Base-by-base conservation (phyloP, 371 early-diverging fungal genomes). In the Syncephalastrum sp. region DNA sequence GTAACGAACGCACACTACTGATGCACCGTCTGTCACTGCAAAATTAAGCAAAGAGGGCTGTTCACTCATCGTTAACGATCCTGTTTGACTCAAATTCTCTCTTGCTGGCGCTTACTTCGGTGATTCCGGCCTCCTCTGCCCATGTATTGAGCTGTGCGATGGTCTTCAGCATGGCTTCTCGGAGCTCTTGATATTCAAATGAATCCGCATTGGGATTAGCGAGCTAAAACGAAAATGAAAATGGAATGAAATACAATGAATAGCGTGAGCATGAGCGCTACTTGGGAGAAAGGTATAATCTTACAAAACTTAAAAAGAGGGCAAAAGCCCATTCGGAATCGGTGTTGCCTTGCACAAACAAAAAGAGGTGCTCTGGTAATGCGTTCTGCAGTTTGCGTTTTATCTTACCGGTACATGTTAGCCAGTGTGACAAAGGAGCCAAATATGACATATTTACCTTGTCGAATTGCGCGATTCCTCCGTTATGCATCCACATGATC, bases 401-500 rank as follows among this genome's bases (percentile, higher is more conserved):
- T 58, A 92, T 89, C 84, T 83, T 12, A n/a, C 10, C 14, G 16
- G 17, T 14, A 5, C 38, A 25, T 51, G 6, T 51, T 21, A 24
- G 29, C 14, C 25, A n/a, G 16, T 38, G 38, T 5, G 23, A 0
- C 13, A 38, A 43, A 42, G 7, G 47, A 8, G 42, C 10, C 33
- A 50, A n/a, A 25, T 46, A 51, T 59, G 44, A 45, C 53, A 49
- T 33, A 43, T 63, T 55, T 73, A 83, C 82, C 77, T 82, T 85
- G 51, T 82, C 71, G 54, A 92, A 92, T 53, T 83, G 74, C 43
- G 81, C 81, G 60, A 92, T 88, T 60, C 82, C 75, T 44, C 93
- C 93, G 69, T 93, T 91, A 76, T 93, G 93, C 93, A 92, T 92
- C 83, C 89, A 93, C 92, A 93, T 91, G 17, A 93, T 72, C 44